These are phyloP conservation scores for Bipolaris victoriae DNA, from an alignment of 2,329 filamentous ascomycete genomes.

Conservation along the genomic window DNA sequence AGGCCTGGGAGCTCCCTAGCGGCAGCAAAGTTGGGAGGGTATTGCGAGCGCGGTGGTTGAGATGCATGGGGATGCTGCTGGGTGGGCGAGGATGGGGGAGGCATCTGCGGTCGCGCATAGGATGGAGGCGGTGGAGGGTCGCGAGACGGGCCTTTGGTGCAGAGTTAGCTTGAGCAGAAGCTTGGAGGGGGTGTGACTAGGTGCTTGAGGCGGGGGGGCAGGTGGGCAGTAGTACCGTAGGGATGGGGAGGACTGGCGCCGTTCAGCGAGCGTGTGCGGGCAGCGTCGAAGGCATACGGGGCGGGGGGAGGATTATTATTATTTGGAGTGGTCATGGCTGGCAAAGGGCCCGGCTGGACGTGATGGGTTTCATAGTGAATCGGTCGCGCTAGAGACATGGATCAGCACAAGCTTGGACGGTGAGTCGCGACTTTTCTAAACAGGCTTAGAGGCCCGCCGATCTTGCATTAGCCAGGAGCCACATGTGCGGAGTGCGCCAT, in stretches of 20 bases:
- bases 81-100: conserved; percentile 57
- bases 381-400: conserved; percentile 36
- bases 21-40: conserved; percentile 49
- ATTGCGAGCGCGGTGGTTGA: conserved; percentile 53
- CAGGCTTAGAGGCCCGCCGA: conserved; percentile 19
- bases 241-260: conserved; percentile 44
- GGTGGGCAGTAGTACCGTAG: conserved; percentile 34
- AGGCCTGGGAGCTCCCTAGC: conserved; percentile 63
- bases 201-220: conserved; percentile 13
- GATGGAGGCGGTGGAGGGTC: conserved; percentile 51
- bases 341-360: conserved; percentile 39
- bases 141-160: conserved; percentile 41
- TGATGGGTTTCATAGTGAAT: conserved; percentile 36
- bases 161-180: conserved; percentile 30
- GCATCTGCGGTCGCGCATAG: conserved; percentile 56
- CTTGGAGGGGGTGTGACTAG: not conserved
- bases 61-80: conserved; percentile 49
- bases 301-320: conserved; percentile 42
- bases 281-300: conserved; percentile 51
- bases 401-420: conserved; percentile 22
- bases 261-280: conserved; percentile 53
- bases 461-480: conserved; percentile 37
- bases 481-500: conserved; percentile 34
- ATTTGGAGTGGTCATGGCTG: conserved; percentile 44
- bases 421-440: conserved; percentile 23